Evolutionary conservation across 2,329 filamentous ascomycete species (phyloP).

Genomic region (Aureobasidium sp.): DNA sequence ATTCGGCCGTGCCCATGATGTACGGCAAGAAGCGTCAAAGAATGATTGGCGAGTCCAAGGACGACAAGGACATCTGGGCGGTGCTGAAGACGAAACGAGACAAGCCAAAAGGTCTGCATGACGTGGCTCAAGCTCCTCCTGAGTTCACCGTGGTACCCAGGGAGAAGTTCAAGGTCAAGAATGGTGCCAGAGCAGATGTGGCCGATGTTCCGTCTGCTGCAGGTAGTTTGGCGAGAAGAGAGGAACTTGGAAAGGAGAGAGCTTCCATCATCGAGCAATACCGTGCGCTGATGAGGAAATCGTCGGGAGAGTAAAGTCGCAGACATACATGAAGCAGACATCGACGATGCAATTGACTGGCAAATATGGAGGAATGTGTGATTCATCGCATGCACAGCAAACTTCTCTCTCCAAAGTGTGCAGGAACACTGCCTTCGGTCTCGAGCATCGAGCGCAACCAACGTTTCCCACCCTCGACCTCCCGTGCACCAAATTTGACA

Average conservation of each 20-base stretch:
- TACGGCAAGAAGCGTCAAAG: slow-evolving; percentile 39
- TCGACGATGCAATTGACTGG: background rate
- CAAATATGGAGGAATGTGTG: background rate
- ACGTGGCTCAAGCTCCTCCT: slow-evolving; percentile 69
- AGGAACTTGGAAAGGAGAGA: slow-evolving; percentile 64
- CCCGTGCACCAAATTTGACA: slow-evolving; percentile 80
- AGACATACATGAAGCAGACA: background rate
- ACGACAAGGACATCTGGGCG: slow-evolving; percentile 70
- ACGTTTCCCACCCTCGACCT: slow-evolving; percentile 70
- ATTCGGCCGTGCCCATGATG: slow-evolving; percentile 53
- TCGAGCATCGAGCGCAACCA: slow-evolving; percentile 74
- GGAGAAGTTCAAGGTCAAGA: slow-evolving; percentile 58
- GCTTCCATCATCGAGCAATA: slow-evolving; percentile 68
- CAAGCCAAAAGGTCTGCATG: slow-evolving; percentile 43
- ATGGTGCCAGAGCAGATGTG: slow-evolving; percentile 59
- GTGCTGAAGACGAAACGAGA: slow-evolving; percentile 62
- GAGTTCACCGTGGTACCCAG: slow-evolving; percentile 56
- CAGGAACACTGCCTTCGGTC: slow-evolving; percentile 64
- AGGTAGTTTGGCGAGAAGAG: slow-evolving; percentile 64
- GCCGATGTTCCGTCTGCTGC: slow-evolving; percentile 61
- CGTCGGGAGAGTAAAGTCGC: background rate
- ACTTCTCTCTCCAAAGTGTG: slow-evolving; percentile 72
- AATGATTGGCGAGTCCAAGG: slow-evolving; percentile 42
- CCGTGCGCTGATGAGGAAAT: slow-evolving; percentile 54
- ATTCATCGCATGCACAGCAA: slow-evolving; percentile 59